These are phyloP conservation scores for Boechera retrofracta DNA, from an alignment of 345 rosid species.

Conservation along the genomic window DNA sequence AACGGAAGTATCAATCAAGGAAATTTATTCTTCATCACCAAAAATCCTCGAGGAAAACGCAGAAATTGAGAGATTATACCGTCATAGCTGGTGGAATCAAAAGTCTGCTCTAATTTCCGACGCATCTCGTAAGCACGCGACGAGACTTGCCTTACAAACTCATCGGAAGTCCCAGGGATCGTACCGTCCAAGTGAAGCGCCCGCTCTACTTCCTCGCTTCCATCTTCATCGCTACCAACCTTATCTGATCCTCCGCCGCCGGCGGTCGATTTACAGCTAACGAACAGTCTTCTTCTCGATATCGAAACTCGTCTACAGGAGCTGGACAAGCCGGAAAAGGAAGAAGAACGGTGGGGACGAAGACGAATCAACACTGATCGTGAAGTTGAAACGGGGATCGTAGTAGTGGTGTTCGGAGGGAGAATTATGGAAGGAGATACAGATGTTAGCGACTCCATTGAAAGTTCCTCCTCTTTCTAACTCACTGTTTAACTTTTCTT, in stretches of 20 bases:
- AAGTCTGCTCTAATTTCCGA: slow-evolving; percentile 76
- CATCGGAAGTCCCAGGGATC: slow-evolving; percentile 81
- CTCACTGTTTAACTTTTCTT: neutral
- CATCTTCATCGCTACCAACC: slow-evolving; percentile 45
- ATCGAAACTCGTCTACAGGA: slow-evolving; percentile 35
- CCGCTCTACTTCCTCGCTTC: slow-evolving; percentile 69
- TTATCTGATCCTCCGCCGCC: slow-evolving; percentile 38
- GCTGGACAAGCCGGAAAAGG: slow-evolving; percentile 42
- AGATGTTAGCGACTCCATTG: slow-evolving; percentile 73
- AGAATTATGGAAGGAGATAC: slow-evolving; percentile 82
- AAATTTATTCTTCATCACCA: neutral
- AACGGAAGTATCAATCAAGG: neutral
- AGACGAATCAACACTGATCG: slow-evolving; percentile 38
- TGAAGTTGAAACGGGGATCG: slow-evolving; percentile 49
- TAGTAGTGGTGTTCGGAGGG: slow-evolving; percentile 54
- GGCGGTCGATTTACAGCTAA: slow-evolving; percentile 51
- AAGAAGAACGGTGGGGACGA: slow-evolving; percentile 33
- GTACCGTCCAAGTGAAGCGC: slow-evolving; percentile 95
- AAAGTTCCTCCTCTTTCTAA: neutral
- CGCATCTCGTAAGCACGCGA: slow-evolving; percentile 99
- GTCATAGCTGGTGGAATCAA: slow-evolving; percentile 90
- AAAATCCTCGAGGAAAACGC: neutral
- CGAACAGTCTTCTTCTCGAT: slow-evolving; percentile 41
- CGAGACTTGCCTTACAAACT: slow-evolving; percentile 82
- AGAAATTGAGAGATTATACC: slow-evolving; percentile 50